Base-by-base conservation (phyloP, 768 basidiomycete genomes). In the Xerocomus brunneocitrinus region DNA sequence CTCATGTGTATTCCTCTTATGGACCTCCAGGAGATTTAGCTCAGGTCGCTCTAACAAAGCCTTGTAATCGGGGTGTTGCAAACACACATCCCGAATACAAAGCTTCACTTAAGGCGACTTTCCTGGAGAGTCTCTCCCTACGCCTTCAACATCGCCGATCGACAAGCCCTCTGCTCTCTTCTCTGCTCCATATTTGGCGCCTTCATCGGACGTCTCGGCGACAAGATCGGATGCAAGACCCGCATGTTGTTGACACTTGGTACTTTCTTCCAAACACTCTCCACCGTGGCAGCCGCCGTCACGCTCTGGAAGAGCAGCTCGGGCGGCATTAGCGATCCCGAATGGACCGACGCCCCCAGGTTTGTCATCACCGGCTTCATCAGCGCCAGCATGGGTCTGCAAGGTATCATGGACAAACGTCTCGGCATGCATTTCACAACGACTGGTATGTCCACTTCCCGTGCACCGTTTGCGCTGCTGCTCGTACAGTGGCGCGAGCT, bases 371-470 rank as follows among this genome's bases (percentile, higher is more conserved):
- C 95, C 16, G 91, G 79, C 1, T 89, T 91, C 67, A 83, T 92
- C 69, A 91, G 89, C 57, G 87, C 68, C 78, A 60, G 59, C 49
- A 67, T 97, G 61, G 93, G 93, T 7, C 71, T 93, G 32, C 92
- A 95, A 69, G 91, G 91, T 22, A 89, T 92, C 65, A 75, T 89
- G 71, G 90, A 84, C 48, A 93, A 93, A 72, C 73, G 88, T 34
- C 66, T 90, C 57, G 86, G 86, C 62, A 86, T 85, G 8, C 85
- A 89, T 66, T 91, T 87, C 65, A 83, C 85, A 13, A 87, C 85
- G 0, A 87, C 85, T 19, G 84, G 86, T 87, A 40, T 63, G 81
- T 77, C 9, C 2, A 13, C 34, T 2, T 19, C 19, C 30, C 27
- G 19, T 3, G n/a, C 28, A 1, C 3, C 7, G 1, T n/a, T 8